A percentile compares a stretch with the other conserved stretches of the same genome.
Evolutionary conservation across 1,139 yeast species (phyloP).

Genomic region (Diutina ranongensis): DNA sequence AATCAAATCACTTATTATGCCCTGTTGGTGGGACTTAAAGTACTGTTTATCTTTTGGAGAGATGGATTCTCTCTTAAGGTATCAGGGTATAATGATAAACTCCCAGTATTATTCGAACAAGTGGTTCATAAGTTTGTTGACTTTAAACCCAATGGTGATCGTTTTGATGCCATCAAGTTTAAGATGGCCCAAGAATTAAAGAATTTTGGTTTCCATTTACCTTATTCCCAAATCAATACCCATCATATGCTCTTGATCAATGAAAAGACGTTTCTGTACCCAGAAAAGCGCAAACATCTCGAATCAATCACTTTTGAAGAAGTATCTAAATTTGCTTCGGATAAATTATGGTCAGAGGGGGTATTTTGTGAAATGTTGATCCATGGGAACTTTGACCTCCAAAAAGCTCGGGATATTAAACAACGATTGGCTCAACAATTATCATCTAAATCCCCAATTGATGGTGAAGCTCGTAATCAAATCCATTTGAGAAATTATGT

Average conservation of each 20-base stretch:
- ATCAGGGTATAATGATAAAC: conserved; percentile 77
- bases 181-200: conserved; percentile 49
- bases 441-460: conserved; percentile 8
- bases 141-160: conserved; percentile 41
- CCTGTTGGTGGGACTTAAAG: conserved; percentile 63
- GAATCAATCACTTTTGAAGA: conserved; percentile 37
- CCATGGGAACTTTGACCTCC: conserved; percentile 63
- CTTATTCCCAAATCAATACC: conserved; percentile 63
- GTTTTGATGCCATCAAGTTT: conserved; percentile 60
- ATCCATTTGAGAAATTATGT: conserved; percentile 17
- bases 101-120: conserved; percentile 48
- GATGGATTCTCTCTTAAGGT: conserved; percentile 63
- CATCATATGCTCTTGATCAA: conserved; percentile 52
- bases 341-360: conserved; percentile 31
- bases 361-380: conserved; percentile 58
- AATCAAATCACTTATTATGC: conserved; percentile 79
- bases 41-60: conserved; percentile 45
- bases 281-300: conserved; percentile 47
- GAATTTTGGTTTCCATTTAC: conserved; percentile 65
- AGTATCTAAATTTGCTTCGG: conserved; percentile 30
- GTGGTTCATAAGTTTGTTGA: conserved; percentile 41
- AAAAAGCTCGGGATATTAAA: conserved; percentile 33
- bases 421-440: conserved; percentile 12
- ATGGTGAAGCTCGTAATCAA: conserved; percentile 14
- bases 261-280: conserved; percentile 56